Percentiles rank a stretch among this genome's conserved stretches.
Evolutionary conservation across 495 filamentous ascomycete genomes (phyloP).

Genomic region (Neurospora sp.): DNA sequence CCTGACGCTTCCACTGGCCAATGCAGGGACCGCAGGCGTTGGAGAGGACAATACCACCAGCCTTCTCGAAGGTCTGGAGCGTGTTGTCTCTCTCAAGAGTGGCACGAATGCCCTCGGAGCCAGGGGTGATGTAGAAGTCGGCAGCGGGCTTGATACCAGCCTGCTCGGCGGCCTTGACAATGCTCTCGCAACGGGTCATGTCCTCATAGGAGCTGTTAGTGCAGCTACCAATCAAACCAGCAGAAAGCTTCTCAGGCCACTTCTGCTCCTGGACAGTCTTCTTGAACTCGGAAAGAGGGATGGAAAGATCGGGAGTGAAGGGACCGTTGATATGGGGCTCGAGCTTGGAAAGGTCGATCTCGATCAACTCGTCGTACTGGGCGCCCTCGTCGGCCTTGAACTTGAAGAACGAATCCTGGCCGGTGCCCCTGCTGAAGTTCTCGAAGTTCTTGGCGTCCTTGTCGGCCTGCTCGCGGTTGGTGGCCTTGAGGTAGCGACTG

Average conservation of each 20-base stretch:
- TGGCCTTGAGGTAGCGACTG: conserved; percentile 67
- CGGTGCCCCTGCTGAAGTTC: conserved; percentile 23
- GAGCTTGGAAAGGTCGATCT: conserved; percentile 80
- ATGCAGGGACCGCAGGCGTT: conserved; percentile 96
- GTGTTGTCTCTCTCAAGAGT: conserved; percentile 82
- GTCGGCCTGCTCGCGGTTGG: conserved; percentile 65
- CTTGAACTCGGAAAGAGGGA: conserved; percentile 79
- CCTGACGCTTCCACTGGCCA: conserved; percentile 91
- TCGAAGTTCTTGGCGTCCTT: conserved; percentile 47
- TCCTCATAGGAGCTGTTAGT: conserved; percentile 98
- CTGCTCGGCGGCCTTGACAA: conserved; percentile 79
- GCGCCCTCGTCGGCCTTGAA: conserved; percentile 68
- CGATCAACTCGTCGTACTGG: conserved; percentile 81
- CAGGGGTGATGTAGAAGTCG: conserved; percentile 92
- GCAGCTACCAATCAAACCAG: conserved; percentile 92
- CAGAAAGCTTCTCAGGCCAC: conserved; percentile 85
- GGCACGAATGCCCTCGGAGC: conserved; percentile 91
- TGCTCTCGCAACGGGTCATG: conserved; percentile 86
- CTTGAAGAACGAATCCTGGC: conserved; percentile 29
- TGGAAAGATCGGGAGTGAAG: conserved; percentile 90
- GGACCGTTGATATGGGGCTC: conserved; percentile 98
- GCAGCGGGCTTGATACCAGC: conserved; percentile 81
- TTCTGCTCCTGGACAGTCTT: conserved; percentile 69
- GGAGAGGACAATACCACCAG: conserved; percentile 81
- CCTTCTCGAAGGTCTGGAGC: conserved; percentile 72